These are phyloP conservation scores for Exophiala calicioides DNA, from an alignment of 2,329 filamentous ascomycete species.

Conservation along the genomic window DNA sequence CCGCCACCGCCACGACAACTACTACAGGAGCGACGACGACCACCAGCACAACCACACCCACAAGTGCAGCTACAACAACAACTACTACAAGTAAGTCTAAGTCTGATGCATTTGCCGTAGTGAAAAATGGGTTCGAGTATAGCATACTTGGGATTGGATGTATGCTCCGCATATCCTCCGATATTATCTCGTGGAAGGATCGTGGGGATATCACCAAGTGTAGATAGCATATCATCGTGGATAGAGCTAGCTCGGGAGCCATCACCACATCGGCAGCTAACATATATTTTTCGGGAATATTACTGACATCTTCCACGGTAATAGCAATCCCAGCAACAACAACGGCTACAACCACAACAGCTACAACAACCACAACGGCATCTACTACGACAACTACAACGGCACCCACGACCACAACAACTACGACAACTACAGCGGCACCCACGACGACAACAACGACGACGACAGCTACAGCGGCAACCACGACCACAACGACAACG, in stretches of 20 bases:
- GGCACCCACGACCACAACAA: slow-evolving; percentile 1
- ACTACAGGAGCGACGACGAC: neutral
- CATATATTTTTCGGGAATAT: too few species aligned
- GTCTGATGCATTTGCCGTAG: too few species aligned
- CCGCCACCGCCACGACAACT: slow-evolving; percentile 10
- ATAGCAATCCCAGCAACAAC: slow-evolving; percentile 6
- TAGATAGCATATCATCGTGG: too few species aligned
- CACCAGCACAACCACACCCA: slow-evolving; percentile 5
- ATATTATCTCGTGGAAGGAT: too few species aligned
- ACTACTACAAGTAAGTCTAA: neutral
- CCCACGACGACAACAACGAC: slow-evolving; percentile 1
- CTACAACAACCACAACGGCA: slow-evolving; percentile 1
- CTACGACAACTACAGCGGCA: slow-evolving; percentile 4
- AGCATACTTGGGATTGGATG: too few species aligned
- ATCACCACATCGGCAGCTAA: too few species aligned
- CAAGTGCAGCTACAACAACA: slow-evolving; percentile 7
- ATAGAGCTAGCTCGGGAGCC: too few species aligned
- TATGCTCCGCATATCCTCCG: too few species aligned
- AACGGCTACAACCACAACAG: slow-evolving; percentile 1
- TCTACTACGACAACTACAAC: slow-evolving; percentile 4
- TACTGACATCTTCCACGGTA: neutral
- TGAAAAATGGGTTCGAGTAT: too few species aligned
- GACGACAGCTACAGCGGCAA: slow-evolving; percentile 1
- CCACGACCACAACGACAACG: slow-evolving; percentile 10
- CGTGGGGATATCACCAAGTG: too few species aligned